Conservation (phyloP, 2,329 filamentous ascomycete genomes). For the Paracoccidioides brasiliensis region DNA sequence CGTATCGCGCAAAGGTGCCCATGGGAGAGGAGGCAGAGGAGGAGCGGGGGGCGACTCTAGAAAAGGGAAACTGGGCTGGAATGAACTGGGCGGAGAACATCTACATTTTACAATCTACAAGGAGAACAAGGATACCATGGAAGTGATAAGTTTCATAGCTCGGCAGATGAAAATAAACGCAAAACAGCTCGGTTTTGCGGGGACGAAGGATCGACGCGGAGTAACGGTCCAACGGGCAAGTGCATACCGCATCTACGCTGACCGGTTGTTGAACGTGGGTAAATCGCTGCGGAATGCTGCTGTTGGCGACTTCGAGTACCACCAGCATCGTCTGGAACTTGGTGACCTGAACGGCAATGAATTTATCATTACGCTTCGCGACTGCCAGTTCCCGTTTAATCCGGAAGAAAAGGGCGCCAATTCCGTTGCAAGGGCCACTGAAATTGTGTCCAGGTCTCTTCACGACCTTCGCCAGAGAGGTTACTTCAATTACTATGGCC, state of each 20-base stretch:
- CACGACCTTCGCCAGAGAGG: slow-evolving; percentile 57
- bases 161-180: slow-evolving; percentile 55
- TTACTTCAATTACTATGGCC: slow-evolving; percentile 94
- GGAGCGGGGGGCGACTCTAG: slow-evolving; percentile 14
- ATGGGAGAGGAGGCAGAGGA: slow-evolving; percentile 14
- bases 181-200: slow-evolving; percentile 67
- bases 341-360: slow-evolving; percentile 82
- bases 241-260: slow-evolving; percentile 45
- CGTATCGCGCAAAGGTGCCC: slow-evolving; percentile 13
- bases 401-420: slow-evolving; percentile 30
- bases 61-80: slow-evolving; percentile 43
- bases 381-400: slow-evolving; percentile 52
- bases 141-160: slow-evolving; percentile 64
- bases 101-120: slow-evolving; percentile 90
- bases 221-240: slow-evolving; percentile 76
- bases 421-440: slow-evolving; percentile 29
- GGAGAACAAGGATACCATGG: slow-evolving; percentile 95
- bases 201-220: slow-evolving; percentile 81
- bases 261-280: slow-evolving; percentile 53
- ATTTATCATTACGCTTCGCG: slow-evolving; percentile 81
- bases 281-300: slow-evolving; percentile 46
- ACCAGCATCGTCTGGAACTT: slow-evolving; percentile 57
- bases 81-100: slow-evolving; percentile 62
- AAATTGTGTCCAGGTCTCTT: slow-evolving; percentile 44
- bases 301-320: slow-evolving; percentile 72